Conservation (phyloP, 768 basidiomycete genomes). For the Harrya chromipes region DNA sequence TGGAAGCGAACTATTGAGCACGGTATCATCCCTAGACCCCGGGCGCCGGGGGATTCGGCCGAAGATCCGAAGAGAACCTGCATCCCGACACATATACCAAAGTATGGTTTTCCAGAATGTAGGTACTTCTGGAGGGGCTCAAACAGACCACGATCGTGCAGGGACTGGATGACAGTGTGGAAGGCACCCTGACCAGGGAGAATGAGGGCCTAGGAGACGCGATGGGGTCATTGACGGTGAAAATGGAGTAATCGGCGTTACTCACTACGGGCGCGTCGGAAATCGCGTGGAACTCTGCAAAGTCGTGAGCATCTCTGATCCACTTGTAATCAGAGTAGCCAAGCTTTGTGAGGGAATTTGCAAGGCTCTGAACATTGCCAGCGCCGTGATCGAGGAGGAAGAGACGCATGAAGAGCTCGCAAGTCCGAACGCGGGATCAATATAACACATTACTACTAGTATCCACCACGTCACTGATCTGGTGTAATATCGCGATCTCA, state of each 20-base stretch:
- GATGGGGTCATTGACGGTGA: slow-evolving; percentile 9
- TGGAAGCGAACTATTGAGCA: slow-evolving; percentile 73
- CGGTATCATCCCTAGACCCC: slow-evolving; percentile 87
- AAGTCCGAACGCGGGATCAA: background rate
- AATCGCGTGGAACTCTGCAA: slow-evolving; percentile 45
- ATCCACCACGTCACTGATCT: background rate
- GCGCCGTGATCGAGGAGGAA: slow-evolving; percentile 97
- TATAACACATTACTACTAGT: background rate
- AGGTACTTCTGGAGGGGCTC: slow-evolving; percentile 83
- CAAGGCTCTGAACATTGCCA: slow-evolving; percentile 90
- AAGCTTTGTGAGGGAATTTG: slow-evolving; percentile 82
- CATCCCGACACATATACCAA: slow-evolving; percentile 98
- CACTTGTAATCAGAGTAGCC: slow-evolving; percentile 82
- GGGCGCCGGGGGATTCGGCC: slow-evolving; percentile 60
- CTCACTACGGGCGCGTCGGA: slow-evolving; percentile 59
- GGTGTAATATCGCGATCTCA: background rate
- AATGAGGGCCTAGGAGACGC: slow-evolving; percentile 68
- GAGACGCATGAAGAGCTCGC: slow-evolving; percentile 44
- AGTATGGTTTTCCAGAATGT: slow-evolving; percentile 85
- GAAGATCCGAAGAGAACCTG: slow-evolving; percentile 92
- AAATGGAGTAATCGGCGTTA: slow-evolving; percentile 17
- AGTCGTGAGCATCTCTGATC: slow-evolving; percentile 79
- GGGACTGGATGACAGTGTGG: slow-evolving; percentile 78
- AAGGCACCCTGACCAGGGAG: slow-evolving; percentile 98
- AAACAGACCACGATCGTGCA: slow-evolving; percentile 68